Evolutionary conservation across 768 basidiomycete species (phyloP), one percentile per base, ranked within the genome.

Genomic region (button mushroom (Agaricus bisporus)): DNA sequence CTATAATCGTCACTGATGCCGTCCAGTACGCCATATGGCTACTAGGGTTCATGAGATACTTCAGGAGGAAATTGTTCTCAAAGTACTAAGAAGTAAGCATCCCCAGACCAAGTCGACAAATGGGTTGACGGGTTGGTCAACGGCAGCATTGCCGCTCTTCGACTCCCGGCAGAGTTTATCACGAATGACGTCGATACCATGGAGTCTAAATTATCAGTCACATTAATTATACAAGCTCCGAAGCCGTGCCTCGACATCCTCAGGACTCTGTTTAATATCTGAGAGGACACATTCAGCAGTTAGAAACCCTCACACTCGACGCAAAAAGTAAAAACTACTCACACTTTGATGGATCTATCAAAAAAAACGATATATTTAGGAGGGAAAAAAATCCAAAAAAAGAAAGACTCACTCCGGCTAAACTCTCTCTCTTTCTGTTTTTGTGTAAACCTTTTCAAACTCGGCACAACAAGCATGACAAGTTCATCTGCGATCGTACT

Each of bases 401-500:
- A 12, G 32, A 42, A 26, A 11, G 2, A 71, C 79, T 62, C 58
- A 91, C 91, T 89, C 71, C 87, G 89, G 65, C 88, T 90, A 60
- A 91, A 89, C 58, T 91, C 88, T 65, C 86, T 90, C 41, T 88
- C 89, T 36, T 75, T 76, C 60, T 87, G 82, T 64, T 83, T 86
- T 66, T 86, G 83, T 56, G 78, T 78, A 61, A 92, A 91, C 52
- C 83, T 71, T 66, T 86, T 80, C 57, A 93, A 72, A 39, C 79
- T 79, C 22, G 90, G 88, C 9, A 91, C 77, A 10, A 91, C 85
- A 7, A 91, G 72, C 70, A 83, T 86, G 25, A 85, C 80, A 7
- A 84, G 83, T 64, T 92, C 91, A 22, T 91, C 88, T 41, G 73
- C 78, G 18, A 92, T 67, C 46, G 73, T 74, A 59, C 70, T 77